A percentile compares a stretch with the other conserved stretches of the same genome.
Evolutionary conservation across 1,139 yeast genomes (phyloP).

Genomic region (Magnusiomyces magnusii): DNA sequence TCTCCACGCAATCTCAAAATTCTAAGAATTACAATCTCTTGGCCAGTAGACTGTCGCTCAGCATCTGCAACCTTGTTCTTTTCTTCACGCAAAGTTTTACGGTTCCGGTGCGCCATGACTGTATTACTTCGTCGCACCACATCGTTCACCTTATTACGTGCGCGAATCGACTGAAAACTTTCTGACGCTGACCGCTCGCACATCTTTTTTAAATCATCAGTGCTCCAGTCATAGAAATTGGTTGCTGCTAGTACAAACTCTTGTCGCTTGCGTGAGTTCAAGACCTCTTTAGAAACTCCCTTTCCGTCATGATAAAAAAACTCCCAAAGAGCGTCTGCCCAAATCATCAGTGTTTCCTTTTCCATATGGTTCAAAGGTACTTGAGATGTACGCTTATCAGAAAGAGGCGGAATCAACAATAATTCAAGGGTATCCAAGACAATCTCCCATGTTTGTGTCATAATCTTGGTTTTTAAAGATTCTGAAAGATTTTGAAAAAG

Average conservation of each 20-base stretch:
- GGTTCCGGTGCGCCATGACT: conserved; percentile 65
- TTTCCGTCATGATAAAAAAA: conserved; percentile 79
- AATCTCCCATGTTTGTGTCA: conserved; percentile 71
- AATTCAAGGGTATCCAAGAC: conserved; percentile 59
- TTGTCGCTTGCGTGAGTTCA: conserved; percentile 60
- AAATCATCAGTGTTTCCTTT: conserved; percentile 60
- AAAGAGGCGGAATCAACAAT: conserved; percentile 61
- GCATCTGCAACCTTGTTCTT: conserved; percentile 46
- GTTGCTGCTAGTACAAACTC: conserved; percentile 52
- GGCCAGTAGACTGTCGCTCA: conserved; percentile 47
- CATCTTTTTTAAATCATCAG: conserved; percentile 46
- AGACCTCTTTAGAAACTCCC: conserved; percentile 63
- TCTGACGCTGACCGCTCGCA: conserved; percentile 43
- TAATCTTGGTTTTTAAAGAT: conserved; percentile 54
- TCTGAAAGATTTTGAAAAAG: conserved; percentile 57
- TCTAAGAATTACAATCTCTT: conserved; percentile 63
- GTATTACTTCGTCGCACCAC: conserved; percentile 59
- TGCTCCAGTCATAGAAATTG: conserved; percentile 55
- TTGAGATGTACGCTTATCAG: conserved; percentile 45
- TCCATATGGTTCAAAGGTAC: conserved; percentile 53
- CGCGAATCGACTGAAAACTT: conserved; percentile 26
- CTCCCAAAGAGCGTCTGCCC: conserved; percentile 61
- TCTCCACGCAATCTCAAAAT: conserved; percentile 44
- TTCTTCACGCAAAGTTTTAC: conserved; percentile 49
- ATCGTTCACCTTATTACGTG: conserved; percentile 39